These are phyloP conservation scores for Macrolepiota fuliginosa DNA, from an alignment of 768 basidiomycete species.

Conservation along the genomic window DNA sequence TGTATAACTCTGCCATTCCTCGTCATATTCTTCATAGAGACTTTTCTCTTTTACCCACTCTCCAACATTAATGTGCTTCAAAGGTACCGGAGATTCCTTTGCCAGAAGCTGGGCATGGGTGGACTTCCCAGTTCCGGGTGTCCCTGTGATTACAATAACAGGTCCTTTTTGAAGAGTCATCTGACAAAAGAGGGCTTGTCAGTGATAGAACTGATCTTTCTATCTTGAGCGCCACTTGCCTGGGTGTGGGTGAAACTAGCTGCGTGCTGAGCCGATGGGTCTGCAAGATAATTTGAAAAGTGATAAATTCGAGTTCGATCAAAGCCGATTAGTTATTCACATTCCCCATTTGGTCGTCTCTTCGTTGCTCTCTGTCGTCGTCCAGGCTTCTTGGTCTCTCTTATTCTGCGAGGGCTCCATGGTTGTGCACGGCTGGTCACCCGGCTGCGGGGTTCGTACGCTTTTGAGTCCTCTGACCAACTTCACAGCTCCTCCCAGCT, in stretches of 20 bases:
- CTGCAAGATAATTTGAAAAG: background rate
- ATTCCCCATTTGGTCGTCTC: background rate
- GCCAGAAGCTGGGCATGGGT: conserved; percentile 87
- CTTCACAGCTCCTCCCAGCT: too few species aligned
- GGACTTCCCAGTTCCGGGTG: conserved; percentile 95
- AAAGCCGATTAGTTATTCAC: background rate
- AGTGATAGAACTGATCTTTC: background rate
- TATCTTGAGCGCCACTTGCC: background rate
- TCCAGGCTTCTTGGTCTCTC: background rate
- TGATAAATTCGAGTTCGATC: conserved; percentile 4
- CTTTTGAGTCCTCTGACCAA: background rate
- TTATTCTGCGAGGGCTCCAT: background rate
- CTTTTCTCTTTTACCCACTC: conserved; percentile 83
- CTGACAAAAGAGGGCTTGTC: background rate
- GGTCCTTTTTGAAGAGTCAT: conserved; percentile 36
- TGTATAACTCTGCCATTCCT: conserved; percentile 93
- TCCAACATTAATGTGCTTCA: conserved; percentile 86
- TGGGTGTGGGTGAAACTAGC: background rate
- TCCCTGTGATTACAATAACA: conserved; percentile 84
- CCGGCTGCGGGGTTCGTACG: background rate
- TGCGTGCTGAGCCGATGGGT: background rate
- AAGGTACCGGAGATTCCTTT: conserved; percentile 63
- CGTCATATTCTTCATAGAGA: conserved; percentile 82
- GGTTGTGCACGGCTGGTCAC: background rate
- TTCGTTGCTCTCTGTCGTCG: background rate